phyloP scores from a whole-genome alignment of 2,329 filamentous ascomycete species.

The Colletotrichum spaethianum region DNA sequence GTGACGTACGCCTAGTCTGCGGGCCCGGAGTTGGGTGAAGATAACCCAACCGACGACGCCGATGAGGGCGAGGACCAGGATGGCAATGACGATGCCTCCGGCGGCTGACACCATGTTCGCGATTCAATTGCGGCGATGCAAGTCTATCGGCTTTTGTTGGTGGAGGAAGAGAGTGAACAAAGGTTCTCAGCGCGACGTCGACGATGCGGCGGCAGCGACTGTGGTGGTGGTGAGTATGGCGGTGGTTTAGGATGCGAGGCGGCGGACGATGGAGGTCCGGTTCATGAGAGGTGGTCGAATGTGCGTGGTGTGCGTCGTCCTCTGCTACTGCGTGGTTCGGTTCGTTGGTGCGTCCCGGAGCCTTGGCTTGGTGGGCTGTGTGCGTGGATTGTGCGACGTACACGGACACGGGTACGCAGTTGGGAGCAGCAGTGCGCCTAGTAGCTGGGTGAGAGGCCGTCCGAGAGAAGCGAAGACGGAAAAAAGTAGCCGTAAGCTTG shows the following conservation, averaged over 20 bases:
- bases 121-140: slow-evolving; percentile 35
- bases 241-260: slow-evolving; percentile 17
- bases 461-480: neutral
- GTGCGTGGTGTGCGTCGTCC: slow-evolving; percentile 4
- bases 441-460: slow-evolving; percentile 2
- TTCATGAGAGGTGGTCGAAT: slow-evolving; percentile 22
- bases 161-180: slow-evolving; percentile 15
- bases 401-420: slow-evolving; percentile 12
- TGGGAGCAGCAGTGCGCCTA: neutral
- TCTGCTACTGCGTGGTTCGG: slow-evolving; percentile 1
- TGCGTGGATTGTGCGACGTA: slow-evolving; percentile 11
- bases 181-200: neutral
- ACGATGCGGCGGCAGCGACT: neutral
- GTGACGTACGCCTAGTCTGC: slow-evolving; percentile 76
- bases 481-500: slow-evolving; percentile 1
- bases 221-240: neutral
- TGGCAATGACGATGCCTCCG: slow-evolving; percentile 80
- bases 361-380: slow-evolving; percentile 19
- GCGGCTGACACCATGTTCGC: slow-evolving; percentile 68
- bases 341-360: neutral
- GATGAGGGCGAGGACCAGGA: slow-evolving; percentile 73
- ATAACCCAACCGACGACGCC: slow-evolving; percentile 76
- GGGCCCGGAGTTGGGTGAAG: slow-evolving; percentile 80
- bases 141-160: slow-evolving; percentile 14
- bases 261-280: slow-evolving; percentile 34